These are phyloP conservation scores for Sporothrix protearum DNA, from an alignment of 2,329 filamentous ascomycete genomes.

Conservation along the genomic window DNA sequence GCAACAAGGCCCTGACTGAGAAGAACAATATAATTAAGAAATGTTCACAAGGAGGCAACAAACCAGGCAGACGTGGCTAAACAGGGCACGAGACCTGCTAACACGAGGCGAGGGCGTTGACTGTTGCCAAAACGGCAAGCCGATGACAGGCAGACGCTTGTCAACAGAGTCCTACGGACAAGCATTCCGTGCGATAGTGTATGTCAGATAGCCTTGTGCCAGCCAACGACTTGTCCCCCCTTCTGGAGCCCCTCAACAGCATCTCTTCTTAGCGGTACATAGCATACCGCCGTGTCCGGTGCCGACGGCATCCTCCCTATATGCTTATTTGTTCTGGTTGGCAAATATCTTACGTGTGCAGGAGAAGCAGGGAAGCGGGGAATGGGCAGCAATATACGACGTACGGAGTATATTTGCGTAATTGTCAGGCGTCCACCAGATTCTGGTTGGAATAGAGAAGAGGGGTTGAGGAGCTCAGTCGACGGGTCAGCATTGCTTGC, in stretches of 20 bases:
- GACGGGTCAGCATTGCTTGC: not conserved
- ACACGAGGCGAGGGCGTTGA: not conserved
- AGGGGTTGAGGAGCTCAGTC: not conserved
- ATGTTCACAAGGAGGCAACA: no score
- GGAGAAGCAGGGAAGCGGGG: not conserved
- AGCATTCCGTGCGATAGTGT: not conserved
- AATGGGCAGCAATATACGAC: not conserved
- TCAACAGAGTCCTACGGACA: not conserved
- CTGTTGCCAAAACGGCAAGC: constrained; percentile 1
- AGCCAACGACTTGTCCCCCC: not conserved
- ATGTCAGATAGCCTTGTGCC: not conserved
- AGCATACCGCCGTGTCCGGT: not conserved
- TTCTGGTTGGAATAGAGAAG: not conserved
- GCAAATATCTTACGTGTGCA: not conserved
- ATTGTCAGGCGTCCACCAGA: not conserved
- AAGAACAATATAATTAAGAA: not conserved
- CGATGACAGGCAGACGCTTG: not conserved
- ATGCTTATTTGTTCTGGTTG: not conserved
- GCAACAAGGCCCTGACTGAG: no score
- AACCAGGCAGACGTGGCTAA: not conserved
- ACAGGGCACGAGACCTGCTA: not conserved
- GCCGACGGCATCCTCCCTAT: not conserved
- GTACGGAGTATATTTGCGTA: not conserved
- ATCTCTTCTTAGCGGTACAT: not conserved
- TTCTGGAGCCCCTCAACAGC: not conserved